A percentile compares a stretch with the other conserved stretches of the same genome.
These are phyloP conservation scores for Penicillium antarcticum DNA, from an alignment of 495 filamentous ascomycete genomes.

Conservation along the genomic window DNA sequence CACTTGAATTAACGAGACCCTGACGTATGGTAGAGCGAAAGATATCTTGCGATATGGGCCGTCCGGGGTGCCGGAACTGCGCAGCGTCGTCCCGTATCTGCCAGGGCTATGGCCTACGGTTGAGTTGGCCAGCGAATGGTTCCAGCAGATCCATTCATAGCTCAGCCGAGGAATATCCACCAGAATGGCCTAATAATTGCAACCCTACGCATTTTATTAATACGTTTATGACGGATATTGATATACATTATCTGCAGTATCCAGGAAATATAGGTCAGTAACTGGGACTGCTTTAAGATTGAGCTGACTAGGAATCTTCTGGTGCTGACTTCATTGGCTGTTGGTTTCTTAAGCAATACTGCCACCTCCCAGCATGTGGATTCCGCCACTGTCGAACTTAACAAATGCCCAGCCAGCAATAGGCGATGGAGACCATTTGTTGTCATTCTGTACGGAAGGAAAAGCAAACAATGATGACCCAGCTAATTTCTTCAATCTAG, in stretches of 20 bases:
- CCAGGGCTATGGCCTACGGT: constrained; percentile 9
- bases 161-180: too few relatives aligned
- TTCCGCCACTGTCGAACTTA: background rate
- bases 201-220: background rate
- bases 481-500: background rate
- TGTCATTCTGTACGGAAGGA: background rate
- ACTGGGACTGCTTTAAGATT: background rate
- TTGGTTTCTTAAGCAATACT: background rate
- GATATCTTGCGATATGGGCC: constrained; percentile 1
- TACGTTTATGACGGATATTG: background rate
- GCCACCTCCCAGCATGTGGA: background rate
- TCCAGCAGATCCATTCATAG: background rate
- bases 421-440: background rate
- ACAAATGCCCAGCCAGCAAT: background rate
- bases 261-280: background rate
- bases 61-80: constrained; percentile 1
- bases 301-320: too few relatives aligned
- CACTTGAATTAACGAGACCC: background rate
- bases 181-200: background rate
- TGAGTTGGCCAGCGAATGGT: constrained; percentile 6
- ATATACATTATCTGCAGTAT: background rate
- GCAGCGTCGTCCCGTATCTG: background rate
- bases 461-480: background rate
- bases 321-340: background rate
- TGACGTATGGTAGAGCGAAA: background rate